Evolutionary conservation across 345 rosid genomes (phyloP).

Genomic region (Bruguiera sexangula): DNA sequence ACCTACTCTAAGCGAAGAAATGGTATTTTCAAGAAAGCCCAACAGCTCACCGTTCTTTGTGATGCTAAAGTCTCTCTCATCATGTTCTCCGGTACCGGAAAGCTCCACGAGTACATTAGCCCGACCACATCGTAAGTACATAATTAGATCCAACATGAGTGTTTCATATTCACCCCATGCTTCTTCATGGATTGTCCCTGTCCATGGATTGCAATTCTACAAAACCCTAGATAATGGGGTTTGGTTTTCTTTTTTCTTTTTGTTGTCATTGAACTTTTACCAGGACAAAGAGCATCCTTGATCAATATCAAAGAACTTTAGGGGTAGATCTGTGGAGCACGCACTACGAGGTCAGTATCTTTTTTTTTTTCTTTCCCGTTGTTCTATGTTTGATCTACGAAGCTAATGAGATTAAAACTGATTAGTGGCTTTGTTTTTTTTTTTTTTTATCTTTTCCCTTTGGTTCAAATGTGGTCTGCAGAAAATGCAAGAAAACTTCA

Average conservation of each 20-base stretch:
- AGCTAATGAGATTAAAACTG: background rate
- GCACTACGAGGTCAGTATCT: constrained; percentile 44
- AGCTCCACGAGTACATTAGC: constrained; percentile 49
- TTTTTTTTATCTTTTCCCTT: background rate
- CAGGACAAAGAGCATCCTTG: constrained; percentile 45
- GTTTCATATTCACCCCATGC: background rate
- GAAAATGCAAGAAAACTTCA: constrained; percentile 52
- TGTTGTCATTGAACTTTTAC: background rate
- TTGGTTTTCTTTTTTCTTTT: no score
- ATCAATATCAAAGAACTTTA: constrained; percentile 43
- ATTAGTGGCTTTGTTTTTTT: background rate
- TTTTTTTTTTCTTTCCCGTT: background rate
- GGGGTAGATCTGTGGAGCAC: constrained; percentile 56
- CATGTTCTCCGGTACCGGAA: constrained; percentile 47
- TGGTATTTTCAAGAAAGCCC: constrained; percentile 64
- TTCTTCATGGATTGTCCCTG: background rate
- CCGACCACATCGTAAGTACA: constrained; percentile 38
- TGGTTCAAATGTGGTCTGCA: constrained; percentile 15
- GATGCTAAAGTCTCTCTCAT: constrained; percentile 63
- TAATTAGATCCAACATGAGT: background rate
- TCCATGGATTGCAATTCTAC: background rate
- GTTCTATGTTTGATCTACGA: background rate
- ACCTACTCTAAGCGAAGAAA: constrained; percentile 59
- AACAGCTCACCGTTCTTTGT: constrained; percentile 62
- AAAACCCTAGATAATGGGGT: constrained; percentile 1